Conservation (phyloP, 2,329 filamentous ascomycete species). For the Dothistroma pini region DNA sequence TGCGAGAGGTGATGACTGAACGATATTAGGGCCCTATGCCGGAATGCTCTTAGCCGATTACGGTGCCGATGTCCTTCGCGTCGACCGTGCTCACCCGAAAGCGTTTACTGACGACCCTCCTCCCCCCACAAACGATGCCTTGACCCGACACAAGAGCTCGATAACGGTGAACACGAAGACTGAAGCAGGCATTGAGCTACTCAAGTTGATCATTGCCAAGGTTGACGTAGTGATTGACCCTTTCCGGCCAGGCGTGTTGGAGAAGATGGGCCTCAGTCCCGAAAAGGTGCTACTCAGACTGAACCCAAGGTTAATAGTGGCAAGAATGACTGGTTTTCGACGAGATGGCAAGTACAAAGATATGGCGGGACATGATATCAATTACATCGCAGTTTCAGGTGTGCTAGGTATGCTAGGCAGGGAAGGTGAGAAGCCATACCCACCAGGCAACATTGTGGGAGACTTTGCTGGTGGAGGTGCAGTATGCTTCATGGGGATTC, state of each 20-base stretch:
- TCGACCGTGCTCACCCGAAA: conserved; percentile 61
- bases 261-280: conserved; percentile 76
- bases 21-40: conserved; percentile 69
- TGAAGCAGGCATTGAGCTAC: conserved; percentile 57
- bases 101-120: conserved; percentile 35
- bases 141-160: conserved; percentile 77
- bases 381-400: conserved; percentile 87
- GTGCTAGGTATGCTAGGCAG: conserved; percentile 73
- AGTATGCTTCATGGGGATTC: conserved; percentile 73
- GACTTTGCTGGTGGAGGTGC: conserved; percentile 91
- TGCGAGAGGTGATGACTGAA: background rate
- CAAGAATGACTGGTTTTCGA: conserved; percentile 84
- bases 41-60: conserved; percentile 86
- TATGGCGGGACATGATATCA: conserved; percentile 96
- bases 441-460: conserved; percentile 79
- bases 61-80: conserved; percentile 79
- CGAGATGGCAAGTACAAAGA: conserved; percentile 77
- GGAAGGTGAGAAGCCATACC: conserved; percentile 63
- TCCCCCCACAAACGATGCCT: conserved; percentile 60
- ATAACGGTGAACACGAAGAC: conserved; percentile 77
- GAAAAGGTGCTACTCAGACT: conserved; percentile 57
- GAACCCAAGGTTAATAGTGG: conserved; percentile 76
- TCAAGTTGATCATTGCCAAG: conserved; percentile 60
- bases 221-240: conserved; percentile 88
- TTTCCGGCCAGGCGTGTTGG: conserved; percentile 85